Base-by-base conservation (phyloP, 208 protist genomes). In the Trichomonas tenax region DNA sequence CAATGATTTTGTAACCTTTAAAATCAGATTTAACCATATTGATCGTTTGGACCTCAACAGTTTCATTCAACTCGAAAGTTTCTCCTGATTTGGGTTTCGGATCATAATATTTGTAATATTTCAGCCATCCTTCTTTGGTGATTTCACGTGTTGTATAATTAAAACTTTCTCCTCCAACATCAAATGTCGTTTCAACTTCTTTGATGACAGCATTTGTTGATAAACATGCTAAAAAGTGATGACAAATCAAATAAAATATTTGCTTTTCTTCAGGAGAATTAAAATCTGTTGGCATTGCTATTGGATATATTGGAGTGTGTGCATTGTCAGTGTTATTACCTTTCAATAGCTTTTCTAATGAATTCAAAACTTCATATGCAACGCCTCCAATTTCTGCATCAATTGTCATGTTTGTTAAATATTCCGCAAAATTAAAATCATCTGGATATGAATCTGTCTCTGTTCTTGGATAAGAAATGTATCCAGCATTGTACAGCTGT, bases 161-260 rank as follows among this genome's bases (percentile, higher is more conserved):
- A 95, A 98, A 98, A 44, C 2, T 0, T 97, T 98, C 98, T 11
- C 93, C 97, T 11, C 63, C 97, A 17, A 98, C 96, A 3, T 97
- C 96, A 34, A 98, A 96, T 11, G 34, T 89, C 0, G 98, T 97
- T 0, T 81, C 97, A 0, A 97, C 98, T 82, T 97, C 84, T 81
- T 51, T 38, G 14, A 97, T 97, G 4, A 97, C 31, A 2, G 97
- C 97, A 63, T 98, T 97, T 21, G 96, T 38, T 0, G 98, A 99
- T 86, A 99, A 98, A 96, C 98, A 99, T 15, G 99, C 99, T 3
- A 99, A 97, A 97, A 99, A 99, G 97, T 99, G 98, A 6, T 99
- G 97, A 45, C 97, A 97, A 96, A 99, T 98, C 23, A 99, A 98
- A 93, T 99, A 98, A 97, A 99, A 99, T 34, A 99, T 96, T 63